Evolutionary conservation across 768 basidiomycete genomes (phyloP), one percentile per base, ranked within the genome.

Genomic region (Tulasnella sp.): DNA sequence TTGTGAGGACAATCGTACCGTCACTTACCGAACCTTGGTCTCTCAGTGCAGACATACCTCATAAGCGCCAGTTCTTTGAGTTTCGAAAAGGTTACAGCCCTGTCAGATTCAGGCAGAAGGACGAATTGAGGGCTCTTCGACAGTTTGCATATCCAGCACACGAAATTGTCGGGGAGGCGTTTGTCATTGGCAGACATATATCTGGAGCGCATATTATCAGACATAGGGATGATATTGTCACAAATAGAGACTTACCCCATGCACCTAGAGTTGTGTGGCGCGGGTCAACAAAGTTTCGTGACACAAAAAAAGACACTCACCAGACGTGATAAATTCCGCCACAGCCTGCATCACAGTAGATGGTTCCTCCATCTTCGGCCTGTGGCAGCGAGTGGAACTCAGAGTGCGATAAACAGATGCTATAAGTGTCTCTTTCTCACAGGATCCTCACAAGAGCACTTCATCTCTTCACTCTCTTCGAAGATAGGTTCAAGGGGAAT

Each of bases 271-370:
- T 19, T 43, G 38, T 26, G 29, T 13, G 48, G 4, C 34, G 21
- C 48, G 17, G 48, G 56, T 15, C 10, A 11, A n/a, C 4, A 1
- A 5, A n/a, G n/a, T n/a, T 8, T 51, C 15, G 23, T 27, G 7
- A 23, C 24, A n/a, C 38, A 47, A 58, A 8, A 9, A 24, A 11
- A 24, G 10, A 19, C 23, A 19, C 58, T 30, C 50, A 59, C 58
- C 58, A 59, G 48, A 59, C 19, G 43, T 59, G 58, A 51, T 51
- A 59, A n/a, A 38, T 8, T 4, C 42, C 42, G 23, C n/a, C 24
- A 29, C 58, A 59, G 24, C 19, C 51, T 5, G 23, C 51, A 32
- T 52, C 51, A 52, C 51, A 52, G 10, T 23, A 23, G 51, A 52
- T 52, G 19, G 27, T 26, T 7, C 51, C 51, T 5, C 51, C 51